Conservation (phyloP, 2,329 filamentous ascomycete species). For the Metarhizium brunneum region DNA sequence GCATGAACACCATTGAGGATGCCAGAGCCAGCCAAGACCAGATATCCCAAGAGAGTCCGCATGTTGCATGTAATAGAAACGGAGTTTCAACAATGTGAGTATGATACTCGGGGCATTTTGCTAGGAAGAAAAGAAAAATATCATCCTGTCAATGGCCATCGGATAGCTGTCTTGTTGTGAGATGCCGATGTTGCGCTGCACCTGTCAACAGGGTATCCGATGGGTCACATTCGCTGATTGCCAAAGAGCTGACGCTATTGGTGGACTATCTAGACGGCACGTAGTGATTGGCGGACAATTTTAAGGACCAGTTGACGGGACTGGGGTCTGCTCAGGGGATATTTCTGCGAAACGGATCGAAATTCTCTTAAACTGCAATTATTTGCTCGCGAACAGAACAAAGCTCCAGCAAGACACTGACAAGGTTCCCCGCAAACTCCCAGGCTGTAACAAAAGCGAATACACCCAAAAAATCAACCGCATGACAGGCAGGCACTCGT, state of each 20-base stretch:
- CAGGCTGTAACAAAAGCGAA: too few species aligned
- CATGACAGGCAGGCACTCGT: background rate
- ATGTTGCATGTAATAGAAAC: background rate
- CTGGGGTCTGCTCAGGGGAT: too few species aligned
- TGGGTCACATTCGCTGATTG: too few species aligned
- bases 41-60: background rate
- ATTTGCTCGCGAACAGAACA: too few species aligned
- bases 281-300: slow-evolving; percentile 2
- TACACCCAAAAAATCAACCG: too few species aligned
- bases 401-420: too few species aligned
- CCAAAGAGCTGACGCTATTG: background rate
- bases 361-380: too few species aligned
- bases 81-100: background rate
- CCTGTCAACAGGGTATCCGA: too few species aligned
- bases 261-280: background rate
- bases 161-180: background rate
- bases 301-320: background rate
- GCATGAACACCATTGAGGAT: background rate
- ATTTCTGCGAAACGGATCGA: background rate
- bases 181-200: too few species aligned
- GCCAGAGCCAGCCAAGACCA: background rate
- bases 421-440: too few species aligned
- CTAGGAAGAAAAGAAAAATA: too few species aligned
- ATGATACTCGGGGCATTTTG: too few species aligned
- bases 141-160: background rate